Percentiles rank a stretch among this genome's conserved stretches.
phyloP scores from a whole-genome alignment of 2,329 filamentous ascomycete genomes.

The Colletotrichum sp. region DNA sequence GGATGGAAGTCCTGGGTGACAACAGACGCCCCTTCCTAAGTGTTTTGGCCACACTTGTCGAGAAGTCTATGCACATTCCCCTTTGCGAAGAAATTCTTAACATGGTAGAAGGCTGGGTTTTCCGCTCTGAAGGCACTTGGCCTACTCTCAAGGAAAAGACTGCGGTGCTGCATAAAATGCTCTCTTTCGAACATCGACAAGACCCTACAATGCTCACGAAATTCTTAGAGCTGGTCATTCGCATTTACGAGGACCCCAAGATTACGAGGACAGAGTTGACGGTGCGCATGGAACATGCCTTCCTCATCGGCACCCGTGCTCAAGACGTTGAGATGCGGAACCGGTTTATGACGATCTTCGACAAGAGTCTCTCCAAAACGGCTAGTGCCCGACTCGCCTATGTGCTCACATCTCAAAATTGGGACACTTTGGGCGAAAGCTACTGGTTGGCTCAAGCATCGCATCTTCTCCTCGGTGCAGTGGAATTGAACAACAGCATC shows the following conservation, averaged over 20 bases:
- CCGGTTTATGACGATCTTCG: constrained; percentile 95
- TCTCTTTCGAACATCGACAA: constrained; percentile 85
- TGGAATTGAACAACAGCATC: constrained; percentile 82
- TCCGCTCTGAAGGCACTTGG: constrained; percentile 92
- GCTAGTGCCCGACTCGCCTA: constrained; percentile 89
- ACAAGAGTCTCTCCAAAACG: constrained; percentile 91
- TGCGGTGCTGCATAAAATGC: constrained; percentile 98
- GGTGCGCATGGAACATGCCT: constrained; percentile 96
- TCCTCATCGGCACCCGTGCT: constrained; percentile 91
- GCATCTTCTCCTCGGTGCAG: constrained; percentile 87
- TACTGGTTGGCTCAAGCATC: constrained; percentile 98
- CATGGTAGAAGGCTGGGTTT: constrained; percentile 96
- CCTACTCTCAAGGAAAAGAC: constrained; percentile 99
- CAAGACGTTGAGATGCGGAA: constrained; percentile 97
- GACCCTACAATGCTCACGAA: constrained; percentile 88
- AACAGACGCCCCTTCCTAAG: constrained; percentile 92
- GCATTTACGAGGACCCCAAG: constrained; percentile 97
- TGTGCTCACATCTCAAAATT: constrained; percentile 90
- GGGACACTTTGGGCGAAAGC: constrained; percentile 92
- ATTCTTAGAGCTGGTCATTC: constrained; percentile 94
- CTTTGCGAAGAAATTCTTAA: constrained; percentile 92
- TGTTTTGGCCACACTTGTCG: constrained; percentile 91
- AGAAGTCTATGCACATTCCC: constrained; percentile 86
- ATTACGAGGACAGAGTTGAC: constrained; percentile 95
- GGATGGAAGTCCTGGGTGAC: constrained; percentile 92